A percentile compares a stretch with the other conserved stretches of the same genome.
phyloP scores from a whole-genome alignment of 768 basidiomycete genomes.

The Saitozyma sp. region DNA sequence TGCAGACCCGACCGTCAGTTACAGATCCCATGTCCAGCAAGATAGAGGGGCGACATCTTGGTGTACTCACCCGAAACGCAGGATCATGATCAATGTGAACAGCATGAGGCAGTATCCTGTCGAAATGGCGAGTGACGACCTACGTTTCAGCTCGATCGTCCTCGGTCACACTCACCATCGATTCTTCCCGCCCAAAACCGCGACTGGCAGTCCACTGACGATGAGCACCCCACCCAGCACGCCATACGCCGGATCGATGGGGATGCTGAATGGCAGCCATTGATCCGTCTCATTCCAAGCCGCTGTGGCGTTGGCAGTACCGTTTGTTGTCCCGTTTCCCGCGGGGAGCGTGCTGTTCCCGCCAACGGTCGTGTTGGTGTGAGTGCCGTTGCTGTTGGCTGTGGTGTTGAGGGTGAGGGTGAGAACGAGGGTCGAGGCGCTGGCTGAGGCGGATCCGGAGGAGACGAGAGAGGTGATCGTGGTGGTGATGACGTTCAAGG shows the following conservation, averaged over 20 bases:
- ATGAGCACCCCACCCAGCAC: conserved; percentile 86
- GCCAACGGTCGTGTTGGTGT: conserved; percentile 11
- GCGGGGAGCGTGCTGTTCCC: conserved; percentile 2
- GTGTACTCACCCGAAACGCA: conserved; percentile 46
- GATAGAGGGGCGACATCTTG: not conserved
- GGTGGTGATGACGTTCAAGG: conserved; percentile 27
- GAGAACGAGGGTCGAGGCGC: conserved; percentile 49
- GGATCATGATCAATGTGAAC: conserved; percentile 79
- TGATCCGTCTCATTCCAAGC: conserved; percentile 47
- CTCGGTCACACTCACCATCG: conserved; percentile 66
- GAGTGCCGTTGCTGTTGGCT: conserved; percentile 2
- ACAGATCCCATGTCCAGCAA: not conserved
- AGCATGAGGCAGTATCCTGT: conserved; percentile 87
- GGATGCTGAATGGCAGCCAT: conserved; percentile 60
- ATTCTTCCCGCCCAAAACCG: conserved; percentile 93
- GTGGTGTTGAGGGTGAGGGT: conserved; percentile 40
- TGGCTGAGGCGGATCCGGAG: conserved; percentile 31
- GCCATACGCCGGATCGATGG: conserved; percentile 81
- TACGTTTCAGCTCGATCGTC: conserved; percentile 46
- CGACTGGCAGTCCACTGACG: conserved; percentile 81
- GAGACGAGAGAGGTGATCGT: conserved; percentile 33
- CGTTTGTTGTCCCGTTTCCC: conserved; percentile 19
- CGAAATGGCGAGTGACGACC: conserved; percentile 91
- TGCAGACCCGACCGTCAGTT: conserved; percentile 53
- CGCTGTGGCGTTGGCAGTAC: conserved; percentile 22